These are phyloP conservation scores for Sclerotinia borealis DNA, from an alignment of 2,329 filamentous ascomycete species.

Conservation along the genomic window DNA sequence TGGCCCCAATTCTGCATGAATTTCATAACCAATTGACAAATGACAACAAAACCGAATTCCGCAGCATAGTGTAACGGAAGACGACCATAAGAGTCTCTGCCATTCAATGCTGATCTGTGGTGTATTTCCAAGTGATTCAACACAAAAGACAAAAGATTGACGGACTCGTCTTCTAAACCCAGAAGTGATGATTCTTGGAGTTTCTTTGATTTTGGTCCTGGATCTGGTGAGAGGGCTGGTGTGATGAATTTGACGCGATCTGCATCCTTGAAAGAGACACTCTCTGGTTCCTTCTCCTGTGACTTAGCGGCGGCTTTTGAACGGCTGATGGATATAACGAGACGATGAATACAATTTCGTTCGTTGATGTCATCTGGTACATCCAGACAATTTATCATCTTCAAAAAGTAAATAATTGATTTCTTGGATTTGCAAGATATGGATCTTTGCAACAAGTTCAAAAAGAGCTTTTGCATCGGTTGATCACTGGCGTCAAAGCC, in stretches of 20 bases:
- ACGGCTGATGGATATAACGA: slow-evolving; percentile 87
- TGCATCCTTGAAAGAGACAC: slow-evolving; percentile 39
- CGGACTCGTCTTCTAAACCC: slow-evolving; percentile 65
- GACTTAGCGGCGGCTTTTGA: slow-evolving; percentile 47
- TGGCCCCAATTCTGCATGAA: slow-evolving; percentile 86
- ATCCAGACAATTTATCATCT: slow-evolving; percentile 64
- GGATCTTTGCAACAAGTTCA: slow-evolving; percentile 72
- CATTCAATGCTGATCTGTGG: slow-evolving; percentile 62
- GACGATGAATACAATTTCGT: slow-evolving; percentile 85
- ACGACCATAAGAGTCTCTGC: slow-evolving; percentile 72
- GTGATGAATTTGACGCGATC: slow-evolving; percentile 62
- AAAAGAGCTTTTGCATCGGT: slow-evolving; percentile 59
- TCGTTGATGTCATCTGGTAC: slow-evolving; percentile 91
- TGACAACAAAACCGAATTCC: slow-evolving; percentile 88
- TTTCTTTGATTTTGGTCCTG: slow-evolving; percentile 55
- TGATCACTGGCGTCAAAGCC: slow-evolving; percentile 47
- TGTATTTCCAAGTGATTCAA: slow-evolving; percentile 62
- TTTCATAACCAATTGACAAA: slow-evolving; percentile 80
- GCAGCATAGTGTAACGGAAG: slow-evolving; percentile 89
- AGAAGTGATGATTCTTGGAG: slow-evolving; percentile 62
- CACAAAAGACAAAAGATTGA: slow-evolving; percentile 57
- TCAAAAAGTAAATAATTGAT: slow-evolving; percentile 67
- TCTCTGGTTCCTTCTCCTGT: slow-evolving; percentile 17
- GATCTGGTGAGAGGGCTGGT: slow-evolving; percentile 63
- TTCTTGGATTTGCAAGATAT: slow-evolving; percentile 63